These are phyloP conservation scores for Oryza coarctata DNA, from an alignment of 176 grass and related monocot species.

Conservation along the genomic window DNA sequence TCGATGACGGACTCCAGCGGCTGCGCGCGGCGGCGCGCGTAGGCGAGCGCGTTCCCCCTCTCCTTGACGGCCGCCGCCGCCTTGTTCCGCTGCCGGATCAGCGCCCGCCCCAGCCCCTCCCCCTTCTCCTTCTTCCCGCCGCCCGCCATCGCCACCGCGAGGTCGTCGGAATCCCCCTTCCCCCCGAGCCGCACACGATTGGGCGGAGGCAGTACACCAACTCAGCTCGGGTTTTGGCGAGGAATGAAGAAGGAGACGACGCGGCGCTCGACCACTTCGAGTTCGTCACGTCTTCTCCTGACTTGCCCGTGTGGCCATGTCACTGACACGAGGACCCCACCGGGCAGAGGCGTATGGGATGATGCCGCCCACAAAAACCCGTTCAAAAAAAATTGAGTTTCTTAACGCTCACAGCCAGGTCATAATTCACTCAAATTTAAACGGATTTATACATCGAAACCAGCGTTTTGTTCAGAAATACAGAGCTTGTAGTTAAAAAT, in stretches of 20 bases:
- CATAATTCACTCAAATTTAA: neutral
- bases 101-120: conserved; percentile 58
- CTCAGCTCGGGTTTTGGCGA: conserved; percentile 35
- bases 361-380: neutral
- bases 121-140: conserved; percentile 56
- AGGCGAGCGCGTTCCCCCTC: conserved; percentile 48
- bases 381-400: too few species aligned
- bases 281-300: conserved; percentile 15
- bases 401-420: neutral
- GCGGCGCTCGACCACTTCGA: neutral
- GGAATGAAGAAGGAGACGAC: conserved; percentile 1
- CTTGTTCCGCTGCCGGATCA: conserved; percentile 65
- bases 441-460: neutral
- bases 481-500: too few species aligned
- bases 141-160: conserved; percentile 21
- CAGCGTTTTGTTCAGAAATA: too few species aligned
- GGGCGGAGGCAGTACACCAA: neutral
- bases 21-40: conserved; percentile 40
- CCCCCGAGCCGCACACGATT: neutral
- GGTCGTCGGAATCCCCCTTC: too few species aligned
- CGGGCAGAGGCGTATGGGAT: conserved; percentile 5
- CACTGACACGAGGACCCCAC: neutral
- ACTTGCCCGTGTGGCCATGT: too few species aligned
- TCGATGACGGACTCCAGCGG: conserved; percentile 69
- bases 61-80: conserved; percentile 43